Conservation (phyloP, 345 rosid genomes). For the Raphanus raphanistrum region DNA sequence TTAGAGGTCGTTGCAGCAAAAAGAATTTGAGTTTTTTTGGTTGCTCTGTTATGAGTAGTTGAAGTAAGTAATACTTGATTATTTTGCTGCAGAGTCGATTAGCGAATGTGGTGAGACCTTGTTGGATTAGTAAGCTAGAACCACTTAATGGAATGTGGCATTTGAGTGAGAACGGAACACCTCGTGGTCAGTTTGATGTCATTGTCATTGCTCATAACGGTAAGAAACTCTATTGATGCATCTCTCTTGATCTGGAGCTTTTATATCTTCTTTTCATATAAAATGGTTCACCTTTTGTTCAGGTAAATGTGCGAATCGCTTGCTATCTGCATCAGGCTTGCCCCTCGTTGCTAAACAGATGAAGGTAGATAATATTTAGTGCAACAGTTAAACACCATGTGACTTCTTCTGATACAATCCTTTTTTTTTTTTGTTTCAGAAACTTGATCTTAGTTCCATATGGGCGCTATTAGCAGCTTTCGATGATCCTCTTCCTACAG, state of each 20-base stretch:
- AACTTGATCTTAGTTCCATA: constrained; percentile 73
- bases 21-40: neutral
- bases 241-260: constrained; percentile 5
- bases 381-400: neutral
- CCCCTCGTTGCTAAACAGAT: constrained; percentile 84
- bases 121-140: constrained; percentile 89
- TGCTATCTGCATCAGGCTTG: constrained; percentile 84
- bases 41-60: neutral
- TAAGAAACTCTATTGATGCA: constrained; percentile 20
- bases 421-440: constrained; percentile 37
- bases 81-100: constrained; percentile 53
- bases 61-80: constrained; percentile 9
- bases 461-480: constrained; percentile 96
- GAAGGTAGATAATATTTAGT: constrained; percentile 56
- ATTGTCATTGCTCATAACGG: constrained; percentile 96
- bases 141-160: constrained; percentile 92
- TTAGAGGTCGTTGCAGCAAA: constrained; percentile 46
- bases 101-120: constrained; percentile 81
- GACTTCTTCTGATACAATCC: constrained; percentile 13
- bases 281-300: constrained; percentile 25
- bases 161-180: constrained; percentile 81
- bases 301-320: constrained; percentile 95
- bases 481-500: constrained; percentile 74
- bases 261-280: neutral
- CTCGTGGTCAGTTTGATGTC: constrained; percentile 70